Evolutionary conservation across 805 yeast genomes (phyloP).

Genomic region (Candida patagonica): DNA sequence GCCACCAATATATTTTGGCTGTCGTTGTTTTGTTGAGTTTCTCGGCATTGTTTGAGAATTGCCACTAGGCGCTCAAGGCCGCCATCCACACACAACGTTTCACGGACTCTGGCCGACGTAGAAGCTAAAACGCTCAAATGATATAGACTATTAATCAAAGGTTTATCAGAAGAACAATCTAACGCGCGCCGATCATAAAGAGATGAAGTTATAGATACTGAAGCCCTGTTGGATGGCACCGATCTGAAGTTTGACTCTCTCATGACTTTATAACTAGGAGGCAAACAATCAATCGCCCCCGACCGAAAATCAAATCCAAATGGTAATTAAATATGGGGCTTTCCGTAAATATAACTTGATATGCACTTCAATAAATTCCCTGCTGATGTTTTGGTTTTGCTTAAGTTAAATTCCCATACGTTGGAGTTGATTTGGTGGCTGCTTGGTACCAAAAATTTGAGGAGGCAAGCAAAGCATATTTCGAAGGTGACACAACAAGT

Average conservation of each 20-base stretch:
- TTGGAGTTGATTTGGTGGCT: too few relatives aligned
- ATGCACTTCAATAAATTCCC: not conserved
- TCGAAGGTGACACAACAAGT: too few relatives aligned
- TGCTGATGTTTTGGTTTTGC: not conserved
- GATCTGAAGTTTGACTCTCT: slow-evolving; percentile 84
- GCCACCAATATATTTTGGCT: slow-evolving; percentile 45
- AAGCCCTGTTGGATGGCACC: slow-evolving; percentile 72
- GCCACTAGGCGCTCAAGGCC: slow-evolving; percentile 83
- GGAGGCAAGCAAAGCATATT: too few relatives aligned
- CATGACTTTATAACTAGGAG: too few relatives aligned
- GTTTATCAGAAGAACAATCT: slow-evolving; percentile 82
- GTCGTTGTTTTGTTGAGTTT: not conserved
- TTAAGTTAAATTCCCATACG: too few relatives aligned
- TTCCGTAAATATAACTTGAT: not conserved
- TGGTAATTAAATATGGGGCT: too few relatives aligned
- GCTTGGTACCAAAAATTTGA: too few relatives aligned
- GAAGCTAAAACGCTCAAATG: slow-evolving; percentile 83
- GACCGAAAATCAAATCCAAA: not conserved
- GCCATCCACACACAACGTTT: slow-evolving; percentile 81
- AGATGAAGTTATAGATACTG: slow-evolving; percentile 82
- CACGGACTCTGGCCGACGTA: slow-evolving; percentile 80
- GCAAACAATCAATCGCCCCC: too few relatives aligned
- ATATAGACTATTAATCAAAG: slow-evolving; percentile 83
- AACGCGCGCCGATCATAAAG: slow-evolving; percentile 87
- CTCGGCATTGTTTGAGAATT: slow-evolving; percentile 71